Percentiles rank a stretch among this genome's conserved stretches.
Evolutionary conservation across 2,329 filamentous ascomycete genomes (phyloP).

Genomic region (Fusarium euwallaceae): DNA sequence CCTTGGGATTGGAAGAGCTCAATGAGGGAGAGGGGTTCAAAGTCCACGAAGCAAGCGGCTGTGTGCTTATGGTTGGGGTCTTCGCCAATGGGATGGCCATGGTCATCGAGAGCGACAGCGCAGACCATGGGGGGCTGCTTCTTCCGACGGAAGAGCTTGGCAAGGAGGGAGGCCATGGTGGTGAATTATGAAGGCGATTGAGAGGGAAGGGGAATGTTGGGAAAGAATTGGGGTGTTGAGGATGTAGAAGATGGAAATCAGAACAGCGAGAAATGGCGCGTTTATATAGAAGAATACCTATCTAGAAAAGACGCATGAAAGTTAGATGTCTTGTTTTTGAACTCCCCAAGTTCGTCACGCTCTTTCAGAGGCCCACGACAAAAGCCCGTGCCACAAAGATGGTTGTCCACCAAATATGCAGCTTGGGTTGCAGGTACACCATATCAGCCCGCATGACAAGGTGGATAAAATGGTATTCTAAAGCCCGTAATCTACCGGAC

Average conservation of each 20-base stretch:
- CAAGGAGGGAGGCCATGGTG: conserved; percentile 25
- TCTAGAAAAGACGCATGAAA: not conserved
- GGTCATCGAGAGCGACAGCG: conserved; percentile 46
- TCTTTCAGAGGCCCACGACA: not conserved
- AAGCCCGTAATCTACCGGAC: not conserved
- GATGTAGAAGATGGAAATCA: not conserved
- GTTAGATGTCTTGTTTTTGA: not conserved
- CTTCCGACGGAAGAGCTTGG: conserved; percentile 49
- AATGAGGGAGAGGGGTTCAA: conserved; percentile 50
- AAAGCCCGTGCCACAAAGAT: not conserved
- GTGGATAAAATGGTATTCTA: not conserved
- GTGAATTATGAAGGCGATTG: not conserved
- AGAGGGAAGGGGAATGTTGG: not conserved
- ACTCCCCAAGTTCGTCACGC: too few species aligned
- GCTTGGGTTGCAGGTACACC: not conserved
- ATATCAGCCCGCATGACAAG: not conserved
- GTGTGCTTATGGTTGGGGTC: conserved; percentile 50
- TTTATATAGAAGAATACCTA: not conserved
- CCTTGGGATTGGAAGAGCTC: conserved; percentile 54
- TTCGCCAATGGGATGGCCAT: conserved; percentile 42
- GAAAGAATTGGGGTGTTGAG: not conserved
- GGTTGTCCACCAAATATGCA: not conserved
- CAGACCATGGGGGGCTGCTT: conserved; percentile 51
- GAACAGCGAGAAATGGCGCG: not conserved
- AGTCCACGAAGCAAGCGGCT: conserved; percentile 49